phyloP scores from a whole-genome alignment of 2,329 filamentous ascomycete genomes.

The Trichoderma endophyticum region DNA sequence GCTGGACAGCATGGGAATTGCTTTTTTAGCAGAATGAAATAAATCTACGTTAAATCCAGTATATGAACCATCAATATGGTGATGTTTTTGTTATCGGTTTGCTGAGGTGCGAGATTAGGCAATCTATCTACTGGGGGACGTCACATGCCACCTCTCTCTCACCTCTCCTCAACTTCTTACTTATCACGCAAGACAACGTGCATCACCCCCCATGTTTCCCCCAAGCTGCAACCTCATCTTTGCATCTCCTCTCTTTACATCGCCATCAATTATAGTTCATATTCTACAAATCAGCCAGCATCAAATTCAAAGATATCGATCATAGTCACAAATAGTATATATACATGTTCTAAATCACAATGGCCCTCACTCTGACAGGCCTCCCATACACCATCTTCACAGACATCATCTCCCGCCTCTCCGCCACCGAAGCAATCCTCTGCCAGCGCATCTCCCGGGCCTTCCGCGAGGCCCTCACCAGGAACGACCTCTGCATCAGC shows the following conservation, averaged over 20 bases:
- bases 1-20: conserved; percentile 1
- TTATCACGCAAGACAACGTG: not conserved
- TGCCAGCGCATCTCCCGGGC: conserved; percentile 50
- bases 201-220: not conserved
- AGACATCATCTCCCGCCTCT: conserved; percentile 48
- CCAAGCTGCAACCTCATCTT: not conserved
- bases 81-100: not conserved
- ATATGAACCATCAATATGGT: not conserved
- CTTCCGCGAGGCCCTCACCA: conserved; percentile 50
- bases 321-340: not conserved
- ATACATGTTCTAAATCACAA: not conserved
- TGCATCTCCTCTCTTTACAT: not conserved
- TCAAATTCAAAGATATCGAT: not conserved
- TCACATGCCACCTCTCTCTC: not conserved
- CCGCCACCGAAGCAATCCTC: conserved; percentile 47
- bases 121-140: not conserved
- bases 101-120: not conserved
- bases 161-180: not conserved
- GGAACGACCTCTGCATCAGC: conserved; percentile 43
- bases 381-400: conserved; percentile 60
- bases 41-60: not conserved
- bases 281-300: not conserved
- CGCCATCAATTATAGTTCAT: not conserved
- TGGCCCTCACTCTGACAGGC: conserved; percentile 37
- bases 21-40: not conserved